These are phyloP conservation scores for Hyaloscypha bicolor DNA, from an alignment of 495 filamentous ascomycete genomes.

Conservation along the genomic window DNA sequence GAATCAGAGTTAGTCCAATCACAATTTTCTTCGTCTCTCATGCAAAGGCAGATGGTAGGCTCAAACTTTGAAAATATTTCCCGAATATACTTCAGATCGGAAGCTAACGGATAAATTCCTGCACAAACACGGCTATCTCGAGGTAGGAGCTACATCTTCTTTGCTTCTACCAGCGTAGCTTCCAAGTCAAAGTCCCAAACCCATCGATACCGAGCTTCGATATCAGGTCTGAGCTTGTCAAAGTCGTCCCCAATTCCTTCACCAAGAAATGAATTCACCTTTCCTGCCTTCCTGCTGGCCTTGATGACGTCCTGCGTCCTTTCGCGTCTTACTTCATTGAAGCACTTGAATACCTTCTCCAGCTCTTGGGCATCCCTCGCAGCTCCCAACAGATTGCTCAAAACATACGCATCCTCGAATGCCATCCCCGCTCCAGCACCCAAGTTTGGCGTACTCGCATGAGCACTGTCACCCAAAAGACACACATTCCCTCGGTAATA, in stretches of 20 bases:
- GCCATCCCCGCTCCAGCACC: slow-evolving; percentile 43
- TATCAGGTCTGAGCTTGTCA: slow-evolving; percentile 17
- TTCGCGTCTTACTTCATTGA: slow-evolving; percentile 14
- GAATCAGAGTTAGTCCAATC: too few species aligned
- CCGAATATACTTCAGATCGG: too few species aligned
- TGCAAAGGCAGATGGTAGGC: too few species aligned
- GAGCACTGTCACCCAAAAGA: slow-evolving; percentile 47
- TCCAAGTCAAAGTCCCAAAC: slow-evolving; percentile 27
- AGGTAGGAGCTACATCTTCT: not conserved
- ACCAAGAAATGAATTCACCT: slow-evolving; percentile 13
- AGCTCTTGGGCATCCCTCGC: not conserved
- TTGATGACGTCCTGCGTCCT: slow-evolving; percentile 21
- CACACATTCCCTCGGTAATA: slow-evolving; percentile 37
- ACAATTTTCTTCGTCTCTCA: too few species aligned
- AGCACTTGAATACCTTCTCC: slow-evolving; percentile 15
- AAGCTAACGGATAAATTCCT: too few species aligned
- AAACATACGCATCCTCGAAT: slow-evolving; percentile 27
- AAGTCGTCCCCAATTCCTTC: slow-evolving; percentile 20
- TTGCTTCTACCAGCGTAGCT: slow-evolving; percentile 16
- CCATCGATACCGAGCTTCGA: slow-evolving; percentile 22
- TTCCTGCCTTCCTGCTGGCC: slow-evolving; percentile 20
- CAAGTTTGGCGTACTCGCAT: slow-evolving; percentile 45
- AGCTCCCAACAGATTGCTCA: slow-evolving; percentile 22
- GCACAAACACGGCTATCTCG: too few species aligned
- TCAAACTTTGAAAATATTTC: too few species aligned